These are phyloP conservation scores for Plantago lanceolata DNA, from an alignment of 305 asterid genomes.

Conservation along the genomic window DNA sequence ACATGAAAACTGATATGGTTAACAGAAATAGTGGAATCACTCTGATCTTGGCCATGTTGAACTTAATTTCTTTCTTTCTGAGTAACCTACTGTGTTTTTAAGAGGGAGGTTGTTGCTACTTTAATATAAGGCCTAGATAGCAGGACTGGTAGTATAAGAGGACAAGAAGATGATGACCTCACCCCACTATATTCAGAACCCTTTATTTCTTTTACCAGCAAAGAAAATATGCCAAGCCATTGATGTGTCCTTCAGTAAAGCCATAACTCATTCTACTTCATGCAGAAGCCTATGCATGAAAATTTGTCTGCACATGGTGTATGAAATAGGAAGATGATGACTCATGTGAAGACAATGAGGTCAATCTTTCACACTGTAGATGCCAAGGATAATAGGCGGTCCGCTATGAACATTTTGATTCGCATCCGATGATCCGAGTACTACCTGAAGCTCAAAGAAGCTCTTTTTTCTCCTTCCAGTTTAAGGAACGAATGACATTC, in stretches of 20 bases:
- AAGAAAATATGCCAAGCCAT: background rate
- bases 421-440: too few relatives aligned
- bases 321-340: background rate
- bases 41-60: conserved; percentile 27
- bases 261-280: background rate
- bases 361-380: background rate
- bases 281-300: background rate
- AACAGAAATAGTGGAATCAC: conserved; percentile 11
- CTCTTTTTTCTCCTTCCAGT: background rate
- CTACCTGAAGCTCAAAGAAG: background rate
- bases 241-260: background rate
- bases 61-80: conserved; percentile 10
- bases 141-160: background rate
- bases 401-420: background rate
- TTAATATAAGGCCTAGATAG: background rate
- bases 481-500: background rate
- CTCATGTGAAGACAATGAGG: background rate
- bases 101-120: background rate
- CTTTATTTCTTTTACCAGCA: background rate
- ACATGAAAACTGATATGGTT: conserved; percentile 26
- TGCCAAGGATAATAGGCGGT: background rate
- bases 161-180: background rate
- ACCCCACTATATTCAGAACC: background rate
- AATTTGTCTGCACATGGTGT: background rate
- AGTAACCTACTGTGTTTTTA: background rate